Percentiles rank a stretch among this genome's conserved stretches.
Evolutionary conservation across 495 filamentous ascomycete genomes (phyloP).

Genomic region (Schizothecium vesticola): DNA sequence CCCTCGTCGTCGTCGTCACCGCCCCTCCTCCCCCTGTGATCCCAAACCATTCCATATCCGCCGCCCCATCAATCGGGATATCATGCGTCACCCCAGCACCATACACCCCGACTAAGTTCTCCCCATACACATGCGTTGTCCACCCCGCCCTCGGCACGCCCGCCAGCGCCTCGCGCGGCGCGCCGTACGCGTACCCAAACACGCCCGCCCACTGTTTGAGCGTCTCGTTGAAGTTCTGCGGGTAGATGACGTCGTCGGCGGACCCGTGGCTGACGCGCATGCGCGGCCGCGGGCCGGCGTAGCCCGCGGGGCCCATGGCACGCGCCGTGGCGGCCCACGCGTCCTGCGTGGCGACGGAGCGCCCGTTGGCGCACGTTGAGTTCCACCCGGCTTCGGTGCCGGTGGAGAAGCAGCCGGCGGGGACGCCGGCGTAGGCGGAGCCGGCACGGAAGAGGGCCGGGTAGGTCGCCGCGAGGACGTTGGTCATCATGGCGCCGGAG

Average conservation of each 20-base stretch:
- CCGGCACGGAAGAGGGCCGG: conserved; percentile 52
- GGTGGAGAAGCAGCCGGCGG: conserved; percentile 54
- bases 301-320: conserved; percentile 41
- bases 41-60: conserved; percentile 35
- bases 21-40: conserved; percentile 12
- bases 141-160: conserved; percentile 30
- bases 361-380: conserved; percentile 39
- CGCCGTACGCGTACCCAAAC: conserved; percentile 34
- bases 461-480: conserved; percentile 54
- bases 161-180: conserved; percentile 25
- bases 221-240: conserved; percentile 46
- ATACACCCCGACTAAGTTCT: conserved; percentile 36
- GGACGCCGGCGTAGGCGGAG: conserved; percentile 54
- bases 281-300: conserved; percentile 47
- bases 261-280: conserved; percentile 54
- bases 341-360: conserved; percentile 32
- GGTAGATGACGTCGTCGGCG: conserved; percentile 42
- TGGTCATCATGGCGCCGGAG: conserved; percentile 49
- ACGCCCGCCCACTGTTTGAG: conserved; percentile 51
- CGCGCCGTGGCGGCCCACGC: conserved; percentile 43
- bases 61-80: conserved; percentile 26
- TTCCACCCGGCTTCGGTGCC: conserved; percentile 44
- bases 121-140: conserved; percentile 45
- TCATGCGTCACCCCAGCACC: conserved; percentile 30
- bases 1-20: not conserved